Percentiles rank a stretch among this genome's conserved stretches.
phyloP scores from a whole-genome alignment of 768 basidiomycete species.

The Rhodotorula diobovata region DNA sequence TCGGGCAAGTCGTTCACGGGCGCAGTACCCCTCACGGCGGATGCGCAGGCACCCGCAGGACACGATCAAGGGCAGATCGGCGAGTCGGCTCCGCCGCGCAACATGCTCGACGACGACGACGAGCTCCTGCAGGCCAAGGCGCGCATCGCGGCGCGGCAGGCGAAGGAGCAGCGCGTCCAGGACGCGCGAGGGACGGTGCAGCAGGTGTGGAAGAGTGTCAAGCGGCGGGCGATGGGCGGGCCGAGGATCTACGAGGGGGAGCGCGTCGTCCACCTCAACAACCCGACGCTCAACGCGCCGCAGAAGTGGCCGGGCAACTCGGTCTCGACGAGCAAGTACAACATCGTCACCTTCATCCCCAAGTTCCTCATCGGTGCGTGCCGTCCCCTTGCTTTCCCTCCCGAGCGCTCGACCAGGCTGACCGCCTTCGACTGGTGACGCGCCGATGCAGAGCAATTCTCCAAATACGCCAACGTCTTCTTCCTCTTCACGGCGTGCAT shows the following conservation, averaged over 20 bases:
- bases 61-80: conserved; percentile 12
- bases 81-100: conserved; percentile 1
- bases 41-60: conserved; percentile 31
- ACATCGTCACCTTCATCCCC: conserved; percentile 73
- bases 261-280: conserved; percentile 77
- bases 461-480: conserved; percentile 90
- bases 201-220: conserved; percentile 4
- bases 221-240: conserved; percentile 11
- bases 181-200: not conserved
- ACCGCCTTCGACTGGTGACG: not conserved
- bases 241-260: conserved; percentile 55
- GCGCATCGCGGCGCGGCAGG: conserved; percentile 28
- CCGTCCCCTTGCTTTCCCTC: not conserved
- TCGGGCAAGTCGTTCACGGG: conserved; percentile 8
- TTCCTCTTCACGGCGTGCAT: conserved; percentile 89
- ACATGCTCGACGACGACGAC: conserved; percentile 38
- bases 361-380: conserved; percentile 84
- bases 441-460: conserved; percentile 40
- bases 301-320: conserved; percentile 70
- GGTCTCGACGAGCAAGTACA: conserved; percentile 94
- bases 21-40: conserved; percentile 10
- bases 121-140: conserved; percentile 30
- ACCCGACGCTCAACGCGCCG: conserved; percentile 58
- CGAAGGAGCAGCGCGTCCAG: conserved; percentile 7
- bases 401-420: not conserved